Conservation (phyloP, 495 filamentous ascomycete species). For the Hypoxylon intermedium region DNA sequence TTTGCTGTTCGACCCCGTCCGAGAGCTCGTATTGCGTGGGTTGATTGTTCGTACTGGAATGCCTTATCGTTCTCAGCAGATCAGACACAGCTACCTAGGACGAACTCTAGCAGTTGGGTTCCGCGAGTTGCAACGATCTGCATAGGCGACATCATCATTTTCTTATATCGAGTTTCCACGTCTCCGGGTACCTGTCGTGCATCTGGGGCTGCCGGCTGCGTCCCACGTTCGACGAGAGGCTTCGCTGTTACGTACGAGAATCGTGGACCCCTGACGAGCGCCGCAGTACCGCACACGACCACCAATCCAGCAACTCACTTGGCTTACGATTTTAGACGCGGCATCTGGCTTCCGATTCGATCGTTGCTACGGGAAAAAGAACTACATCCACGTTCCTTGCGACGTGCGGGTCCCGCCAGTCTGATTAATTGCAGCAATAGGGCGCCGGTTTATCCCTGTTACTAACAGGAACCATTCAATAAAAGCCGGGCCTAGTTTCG, state of each 20-base stretch:
- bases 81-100: slow-evolving; percentile 35
- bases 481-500: slow-evolving; percentile 31
- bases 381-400: slow-evolving; percentile 28
- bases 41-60: slow-evolving; percentile 35
- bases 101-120: slow-evolving; percentile 9
- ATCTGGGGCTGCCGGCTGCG: slow-evolving; percentile 35
- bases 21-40: slow-evolving; percentile 13
- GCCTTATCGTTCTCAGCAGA: slow-evolving; percentile 39
- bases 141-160: slow-evolving; percentile 33
- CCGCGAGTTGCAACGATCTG: slow-evolving; percentile 28
- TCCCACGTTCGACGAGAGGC: slow-evolving; percentile 33
- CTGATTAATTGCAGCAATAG: slow-evolving; percentile 34
- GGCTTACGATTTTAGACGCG: slow-evolving; percentile 25
- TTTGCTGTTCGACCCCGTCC: neutral
- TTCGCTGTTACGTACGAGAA: slow-evolving; percentile 39
- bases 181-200: slow-evolving; percentile 42
- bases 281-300: slow-evolving; percentile 46
- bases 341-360: slow-evolving; percentile 31
- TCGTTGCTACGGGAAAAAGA: slow-evolving; percentile 19
- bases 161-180: slow-evolving; percentile 40
- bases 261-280: slow-evolving; percentile 39
- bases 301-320: slow-evolving; percentile 32
- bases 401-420: slow-evolving; percentile 14
- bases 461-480: slow-evolving; percentile 40
- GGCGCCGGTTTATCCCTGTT: slow-evolving; percentile 42